These are phyloP conservation scores for Bjerkandera adusta DNA, from an alignment of 1,284 basidiomycete species.

Conservation along the genomic window DNA sequence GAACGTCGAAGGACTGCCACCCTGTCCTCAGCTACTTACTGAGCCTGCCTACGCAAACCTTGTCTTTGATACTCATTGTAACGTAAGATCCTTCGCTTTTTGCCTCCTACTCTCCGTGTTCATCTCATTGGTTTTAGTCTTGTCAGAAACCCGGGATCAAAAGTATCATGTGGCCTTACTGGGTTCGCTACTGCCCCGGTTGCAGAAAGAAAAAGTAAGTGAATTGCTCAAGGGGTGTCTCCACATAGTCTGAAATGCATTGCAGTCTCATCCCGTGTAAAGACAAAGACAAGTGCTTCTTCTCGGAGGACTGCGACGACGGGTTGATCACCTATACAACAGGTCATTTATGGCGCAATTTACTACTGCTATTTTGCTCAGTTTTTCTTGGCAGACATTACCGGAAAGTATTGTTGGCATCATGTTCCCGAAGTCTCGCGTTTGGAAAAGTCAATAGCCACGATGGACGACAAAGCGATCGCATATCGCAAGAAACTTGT, in stretches of 20 bases:
- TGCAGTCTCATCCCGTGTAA: neutral
- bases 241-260: too few relatives aligned
- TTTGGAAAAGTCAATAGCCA: too few relatives aligned
- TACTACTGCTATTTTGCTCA: too few relatives aligned
- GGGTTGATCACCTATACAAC: neutral
- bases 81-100: neutral
- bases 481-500: too few relatives aligned
- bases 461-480: too few relatives aligned
- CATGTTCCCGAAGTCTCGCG: too few relatives aligned
- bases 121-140: too few relatives aligned
- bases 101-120: too few relatives aligned
- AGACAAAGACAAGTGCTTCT: neutral
- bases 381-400: too few relatives aligned
- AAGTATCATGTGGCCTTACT: neutral
- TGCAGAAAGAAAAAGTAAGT: neutral
- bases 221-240: too few relatives aligned
- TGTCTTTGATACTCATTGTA: constrained; percentile 8
- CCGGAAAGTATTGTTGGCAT: too few relatives aligned
- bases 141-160: neutral
- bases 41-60: constrained; percentile 12
- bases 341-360: too few relatives aligned
- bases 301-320: neutral
- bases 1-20: constrained; percentile 5
- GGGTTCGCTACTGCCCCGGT: neutral
- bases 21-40: constrained; percentile 6